These are phyloP conservation scores for Lachancea meyersii DNA, from an alignment of 805 yeast species.

Conservation along the genomic window DNA sequence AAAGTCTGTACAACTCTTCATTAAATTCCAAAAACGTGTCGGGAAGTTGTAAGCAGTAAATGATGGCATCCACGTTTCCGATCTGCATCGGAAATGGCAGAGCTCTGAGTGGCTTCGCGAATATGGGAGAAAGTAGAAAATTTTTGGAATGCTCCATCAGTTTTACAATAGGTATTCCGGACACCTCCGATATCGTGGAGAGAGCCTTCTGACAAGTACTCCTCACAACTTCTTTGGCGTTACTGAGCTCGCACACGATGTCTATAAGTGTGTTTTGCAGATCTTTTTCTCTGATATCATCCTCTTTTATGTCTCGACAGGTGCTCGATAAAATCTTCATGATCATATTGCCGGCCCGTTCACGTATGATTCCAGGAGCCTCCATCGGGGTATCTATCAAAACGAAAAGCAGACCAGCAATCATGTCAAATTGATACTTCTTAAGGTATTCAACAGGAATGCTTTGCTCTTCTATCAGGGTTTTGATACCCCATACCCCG, in stretches of 20 bases:
- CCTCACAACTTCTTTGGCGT: conserved; percentile 78
- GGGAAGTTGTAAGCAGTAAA: conserved; percentile 78
- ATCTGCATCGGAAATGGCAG: conserved; percentile 98
- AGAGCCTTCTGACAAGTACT: conserved; percentile 73
- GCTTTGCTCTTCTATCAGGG: conserved; percentile 60
- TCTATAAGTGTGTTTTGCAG: conserved; percentile 82
- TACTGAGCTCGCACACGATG: conserved; percentile 85
- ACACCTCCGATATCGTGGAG: conserved; percentile 58
- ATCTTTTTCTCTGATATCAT: conserved; percentile 56
- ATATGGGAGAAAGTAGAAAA: conserved; percentile 82
- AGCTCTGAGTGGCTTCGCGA: conserved; percentile 94
- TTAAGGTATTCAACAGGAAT: conserved; percentile 70
- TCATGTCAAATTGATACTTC: conserved; percentile 73
- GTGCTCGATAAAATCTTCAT: conserved; percentile 59
- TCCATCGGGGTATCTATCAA: conserved; percentile 84
- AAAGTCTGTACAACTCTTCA: conserved; percentile 78
- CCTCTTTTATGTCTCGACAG: conserved; percentile 53
- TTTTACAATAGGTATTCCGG: conserved; percentile 61
- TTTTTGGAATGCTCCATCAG: conserved; percentile 80
- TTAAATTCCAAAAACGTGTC: conserved; percentile 77
- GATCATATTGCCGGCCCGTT: conserved; percentile 63
- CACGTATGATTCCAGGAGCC: conserved; percentile 74
- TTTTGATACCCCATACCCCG: conserved; percentile 76
- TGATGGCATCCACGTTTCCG: conserved; percentile 96
- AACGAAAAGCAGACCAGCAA: conserved; percentile 82